These are phyloP conservation scores for Nissolia schottii DNA, from an alignment of 306 rosid genomes.

Conservation along the genomic window DNA sequence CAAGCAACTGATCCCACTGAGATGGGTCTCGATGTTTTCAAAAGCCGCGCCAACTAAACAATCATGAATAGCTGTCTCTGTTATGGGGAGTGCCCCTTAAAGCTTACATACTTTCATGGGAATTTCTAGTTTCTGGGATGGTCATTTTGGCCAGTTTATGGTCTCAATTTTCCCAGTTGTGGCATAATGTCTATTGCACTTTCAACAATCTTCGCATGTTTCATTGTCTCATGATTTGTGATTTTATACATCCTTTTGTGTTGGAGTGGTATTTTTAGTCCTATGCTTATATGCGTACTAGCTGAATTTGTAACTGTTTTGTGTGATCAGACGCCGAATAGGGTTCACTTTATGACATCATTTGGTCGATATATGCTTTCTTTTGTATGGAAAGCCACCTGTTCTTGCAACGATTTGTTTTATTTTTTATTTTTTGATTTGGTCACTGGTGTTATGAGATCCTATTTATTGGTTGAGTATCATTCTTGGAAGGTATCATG, in stretches of 20 bases:
- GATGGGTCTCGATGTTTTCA: conserved; percentile 64
- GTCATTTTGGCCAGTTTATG: conserved; percentile 32
- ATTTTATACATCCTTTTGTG: conserved; percentile 33
- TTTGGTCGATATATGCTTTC: neutral
- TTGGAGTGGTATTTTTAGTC: conserved; percentile 29
- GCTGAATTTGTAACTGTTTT: conserved; percentile 33
- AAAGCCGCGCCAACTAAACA: conserved; percentile 52
- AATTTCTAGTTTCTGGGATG: conserved; percentile 34
- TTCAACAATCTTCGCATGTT: conserved; percentile 24
- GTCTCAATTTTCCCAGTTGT: conserved; percentile 37
- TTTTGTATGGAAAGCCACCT: neutral
- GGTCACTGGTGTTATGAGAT: neutral
- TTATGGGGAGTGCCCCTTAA: conserved; percentile 27
- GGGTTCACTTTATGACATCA: neutral
- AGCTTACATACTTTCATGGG: conserved; percentile 35
- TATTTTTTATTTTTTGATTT: too few species aligned
- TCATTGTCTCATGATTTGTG: conserved; percentile 35
- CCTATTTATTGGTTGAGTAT: neutral
- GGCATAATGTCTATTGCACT: conserved; percentile 36
- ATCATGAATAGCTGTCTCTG: conserved; percentile 25
- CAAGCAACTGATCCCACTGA: conserved; percentile 66
- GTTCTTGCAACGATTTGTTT: neutral
- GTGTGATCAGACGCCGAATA: conserved; percentile 32
- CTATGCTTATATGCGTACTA: neutral
- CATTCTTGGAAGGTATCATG: neutral